Base-by-base conservation (phyloP, 2,329 filamentous ascomycete genomes). In the Tolypocladium pustulatum region DNA sequence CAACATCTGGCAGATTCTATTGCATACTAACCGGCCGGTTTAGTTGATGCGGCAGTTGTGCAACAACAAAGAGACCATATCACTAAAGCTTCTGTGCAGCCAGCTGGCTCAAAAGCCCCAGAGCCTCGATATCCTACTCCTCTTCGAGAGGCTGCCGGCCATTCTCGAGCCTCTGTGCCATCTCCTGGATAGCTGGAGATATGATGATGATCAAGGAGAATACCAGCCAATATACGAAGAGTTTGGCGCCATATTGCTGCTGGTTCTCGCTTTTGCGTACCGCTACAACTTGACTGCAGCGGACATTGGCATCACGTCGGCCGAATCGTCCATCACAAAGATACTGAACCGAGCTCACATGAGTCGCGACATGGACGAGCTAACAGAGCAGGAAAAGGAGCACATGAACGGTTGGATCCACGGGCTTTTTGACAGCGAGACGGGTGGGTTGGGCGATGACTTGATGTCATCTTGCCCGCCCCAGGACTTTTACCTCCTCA, bases 141-240 rank as follows among this genome's bases (percentile, higher is more conserved):
- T 93, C 3, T 93, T 92, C 66, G 84, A 88, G 60, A 89, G 85
- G 60, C 80, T 88, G 0, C 76, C 81, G 0, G 81, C 81, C n/a
- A 81, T 94, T 13, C 73, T 94, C 3, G 83, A 85, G 55, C 90
- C 90, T 1, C 72, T 94, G 1, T 92, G 88, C 69, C 83, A 86
- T 27, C 76, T 93, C 13, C 77, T 95, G 15, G 89, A 94, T 65
- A 84, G 83, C 61, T 94, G 90, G 90, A 78, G 81, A 13, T 90
- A 92, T 65, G 90, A 93, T 43, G 89, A 91, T 61, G 89, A 93
- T 64, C 89, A 92, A 72, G 86, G 84, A 57, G 90, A 94, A 68
- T 91, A 91, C 65, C 90, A 93, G 68, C 89, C 89, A 0, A 85
- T 91, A 0, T 94, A 94, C 65, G 90, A 94, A 66, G 90, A 95